A percentile compares a stretch with the other conserved stretches of the same genome.
These are phyloP conservation scores for Eucalyptus cloeziana DNA, from an alignment of 345 rosid genomes.

Conservation along the genomic window DNA sequence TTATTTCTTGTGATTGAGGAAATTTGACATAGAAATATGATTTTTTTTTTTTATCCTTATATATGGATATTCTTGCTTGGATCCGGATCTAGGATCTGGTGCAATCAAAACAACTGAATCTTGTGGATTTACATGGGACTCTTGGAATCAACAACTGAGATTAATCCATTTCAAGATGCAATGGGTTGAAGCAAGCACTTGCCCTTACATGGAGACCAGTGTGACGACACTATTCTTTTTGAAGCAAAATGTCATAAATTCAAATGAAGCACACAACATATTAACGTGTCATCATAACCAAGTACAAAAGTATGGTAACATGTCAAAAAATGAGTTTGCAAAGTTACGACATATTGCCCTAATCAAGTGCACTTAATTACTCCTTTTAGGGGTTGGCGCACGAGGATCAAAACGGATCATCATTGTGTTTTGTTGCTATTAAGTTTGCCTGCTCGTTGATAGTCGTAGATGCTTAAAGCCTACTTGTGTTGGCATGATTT, in stretches of 20 bases:
- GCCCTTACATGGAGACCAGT: neutral
- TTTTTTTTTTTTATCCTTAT: neutral
- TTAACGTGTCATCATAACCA: no score
- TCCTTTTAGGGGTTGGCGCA: neutral
- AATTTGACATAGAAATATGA: neutral
- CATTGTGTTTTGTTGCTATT: neutral
- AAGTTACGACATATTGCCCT: no score
- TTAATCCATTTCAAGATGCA: neutral
- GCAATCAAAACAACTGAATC: neutral
- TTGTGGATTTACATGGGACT: neutral
- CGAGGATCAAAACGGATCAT: neutral
- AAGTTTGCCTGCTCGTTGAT: neutral
- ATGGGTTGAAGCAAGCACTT: neutral
- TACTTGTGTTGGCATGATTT: neutral
- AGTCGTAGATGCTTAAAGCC: neutral
- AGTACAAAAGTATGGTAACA: neutral
- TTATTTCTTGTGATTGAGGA: neutral
- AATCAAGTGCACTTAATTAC: neutral
- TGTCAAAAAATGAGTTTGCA: neutral
- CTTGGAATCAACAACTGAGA: neutral
- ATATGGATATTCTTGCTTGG: neutral
- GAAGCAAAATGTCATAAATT: neutral
- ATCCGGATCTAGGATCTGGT: neutral
- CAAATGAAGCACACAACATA: neutral
- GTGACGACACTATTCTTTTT: neutral